These are phyloP conservation scores for Podila epigama DNA, from an alignment of 192 early-diverging fungal species.

Conservation along the genomic window DNA sequence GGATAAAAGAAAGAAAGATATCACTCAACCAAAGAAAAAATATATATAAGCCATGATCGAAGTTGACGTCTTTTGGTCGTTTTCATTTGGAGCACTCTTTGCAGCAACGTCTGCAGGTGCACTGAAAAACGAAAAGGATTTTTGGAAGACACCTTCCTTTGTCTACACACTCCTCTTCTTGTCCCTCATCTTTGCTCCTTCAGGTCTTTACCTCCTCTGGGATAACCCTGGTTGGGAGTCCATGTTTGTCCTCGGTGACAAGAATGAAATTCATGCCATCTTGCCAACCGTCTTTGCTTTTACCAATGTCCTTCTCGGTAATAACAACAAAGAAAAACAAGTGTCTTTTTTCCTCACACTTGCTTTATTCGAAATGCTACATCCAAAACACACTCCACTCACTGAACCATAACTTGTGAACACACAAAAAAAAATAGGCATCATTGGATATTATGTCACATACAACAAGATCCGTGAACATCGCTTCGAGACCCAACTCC, in stretches of 20 bases:
- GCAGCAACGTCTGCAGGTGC: constrained; percentile 33
- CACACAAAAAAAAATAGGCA: constrained; percentile 4
- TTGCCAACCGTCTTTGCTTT: constrained; percentile 45
- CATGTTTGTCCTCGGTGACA: constrained; percentile 48
- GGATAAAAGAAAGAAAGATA: too few species aligned
- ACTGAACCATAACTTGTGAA: neutral
- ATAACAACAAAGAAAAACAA: too few species aligned
- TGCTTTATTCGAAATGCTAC: too few species aligned
- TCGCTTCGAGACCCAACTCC: neutral
- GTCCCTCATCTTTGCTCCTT: constrained; percentile 49
- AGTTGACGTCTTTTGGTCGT: constrained; percentile 48
- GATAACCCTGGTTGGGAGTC: constrained; percentile 51
- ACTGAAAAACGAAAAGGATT: constrained; percentile 4
- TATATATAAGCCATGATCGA: too few species aligned
- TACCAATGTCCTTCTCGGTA: constrained; percentile 32
- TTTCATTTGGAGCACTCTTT: constrained; percentile 39
- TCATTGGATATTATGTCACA: constrained; percentile 46
- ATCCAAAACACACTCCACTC: too few species aligned
- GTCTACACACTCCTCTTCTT: constrained; percentile 45
- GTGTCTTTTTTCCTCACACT: too few species aligned
- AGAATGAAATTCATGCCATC: constrained; percentile 48
- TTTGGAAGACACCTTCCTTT: constrained; percentile 39
- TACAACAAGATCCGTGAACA: constrained; percentile 22
- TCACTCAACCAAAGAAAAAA: constrained; percentile 1
- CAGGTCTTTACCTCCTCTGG: constrained; percentile 44